Percentiles rank a stretch among this genome's conserved stretches.
Conservation (phyloP, 2,329 filamentous ascomycete genomes). For the Colletotrichum filicis region DNA sequence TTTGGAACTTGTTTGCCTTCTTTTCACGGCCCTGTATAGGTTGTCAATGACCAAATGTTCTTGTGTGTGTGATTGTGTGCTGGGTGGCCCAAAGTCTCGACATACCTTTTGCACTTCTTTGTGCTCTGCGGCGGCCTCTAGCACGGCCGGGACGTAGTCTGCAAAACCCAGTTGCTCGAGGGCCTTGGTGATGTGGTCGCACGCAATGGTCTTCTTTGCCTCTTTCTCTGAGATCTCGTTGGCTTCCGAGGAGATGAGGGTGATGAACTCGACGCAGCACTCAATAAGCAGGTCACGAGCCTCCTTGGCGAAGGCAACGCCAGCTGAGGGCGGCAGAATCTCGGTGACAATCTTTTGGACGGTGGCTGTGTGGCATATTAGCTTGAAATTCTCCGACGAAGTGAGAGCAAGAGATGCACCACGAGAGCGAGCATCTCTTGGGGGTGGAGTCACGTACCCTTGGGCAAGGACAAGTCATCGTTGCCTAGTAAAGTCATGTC, state of each 20-base stretch:
- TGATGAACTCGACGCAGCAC: slow-evolving; percentile 99
- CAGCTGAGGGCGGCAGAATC: slow-evolving; percentile 80
- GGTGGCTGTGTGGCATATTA: slow-evolving; percentile 59
- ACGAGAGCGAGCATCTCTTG: background rate
- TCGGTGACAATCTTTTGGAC: slow-evolving; percentile 92
- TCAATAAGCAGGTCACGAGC: slow-evolving; percentile 95
- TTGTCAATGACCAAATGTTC: slow-evolving; percentile 15
- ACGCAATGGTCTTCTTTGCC: slow-evolving; percentile 98
- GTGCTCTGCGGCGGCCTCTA: slow-evolving; percentile 89
- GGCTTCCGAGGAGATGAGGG: slow-evolving; percentile 96
- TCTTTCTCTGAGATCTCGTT: slow-evolving; percentile 99
- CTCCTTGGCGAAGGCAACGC: slow-evolving; percentile 92
- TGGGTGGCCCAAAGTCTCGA: too few relatives aligned
- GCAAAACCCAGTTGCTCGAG: slow-evolving; percentile 92
- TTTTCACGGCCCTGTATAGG: slow-evolving; percentile 83
- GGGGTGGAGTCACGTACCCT: slow-evolving; percentile 58
- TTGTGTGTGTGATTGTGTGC: background rate
- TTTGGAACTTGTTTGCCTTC: slow-evolving; percentile 96
- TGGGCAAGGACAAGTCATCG: slow-evolving; percentile 73
- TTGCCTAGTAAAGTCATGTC: slow-evolving; percentile 59
- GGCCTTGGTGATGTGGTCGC: slow-evolving; percentile 96
- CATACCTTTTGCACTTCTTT: slow-evolving; percentile 90
- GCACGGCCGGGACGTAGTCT: slow-evolving; percentile 89
- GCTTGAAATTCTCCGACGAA: background rate
- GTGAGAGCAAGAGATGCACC: background rate